These are phyloP conservation scores for Bathelium albidoporum DNA, from an alignment of 495 filamentous ascomycete genomes.

Conservation along the genomic window DNA sequence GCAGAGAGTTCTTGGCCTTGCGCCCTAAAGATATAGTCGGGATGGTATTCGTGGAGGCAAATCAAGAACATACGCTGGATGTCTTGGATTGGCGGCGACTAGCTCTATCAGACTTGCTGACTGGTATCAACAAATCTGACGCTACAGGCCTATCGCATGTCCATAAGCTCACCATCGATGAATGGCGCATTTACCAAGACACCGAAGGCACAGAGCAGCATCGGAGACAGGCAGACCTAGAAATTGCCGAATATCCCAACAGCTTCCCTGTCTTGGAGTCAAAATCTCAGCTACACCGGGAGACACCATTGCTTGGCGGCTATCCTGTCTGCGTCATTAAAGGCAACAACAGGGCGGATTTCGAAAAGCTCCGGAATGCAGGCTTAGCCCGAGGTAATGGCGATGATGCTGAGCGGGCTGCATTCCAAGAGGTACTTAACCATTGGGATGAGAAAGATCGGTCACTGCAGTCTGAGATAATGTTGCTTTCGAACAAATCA, in stretches of 20 bases:
- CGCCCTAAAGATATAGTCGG: not conserved
- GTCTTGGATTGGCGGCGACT: not conserved
- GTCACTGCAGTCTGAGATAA: not conserved
- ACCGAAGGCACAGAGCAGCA: not conserved
- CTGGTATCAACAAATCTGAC: not conserved
- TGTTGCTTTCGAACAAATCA: not conserved
- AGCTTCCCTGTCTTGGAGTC: not conserved
- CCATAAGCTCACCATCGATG: not conserved
- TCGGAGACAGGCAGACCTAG: not conserved
- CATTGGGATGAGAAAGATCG: not conserved
- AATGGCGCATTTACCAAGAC: not conserved
- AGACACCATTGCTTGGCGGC: not conserved
- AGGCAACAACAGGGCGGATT: not conserved
- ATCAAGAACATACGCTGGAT: not conserved
- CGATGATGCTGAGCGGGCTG: not conserved
- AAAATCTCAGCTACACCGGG: not conserved
- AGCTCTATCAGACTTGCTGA: not conserved
- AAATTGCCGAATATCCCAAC: not conserved
- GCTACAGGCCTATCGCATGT: not conserved
- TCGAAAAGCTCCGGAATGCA: not conserved
- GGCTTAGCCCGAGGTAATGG: not conserved
- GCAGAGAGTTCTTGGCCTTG: not conserved
- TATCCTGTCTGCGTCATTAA: not conserved
- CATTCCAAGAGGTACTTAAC: not conserved
- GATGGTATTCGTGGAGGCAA: not conserved